Evolutionary conservation across 2,329 filamentous ascomycete genomes (phyloP).

Genomic region (Knufia fluminis): DNA sequence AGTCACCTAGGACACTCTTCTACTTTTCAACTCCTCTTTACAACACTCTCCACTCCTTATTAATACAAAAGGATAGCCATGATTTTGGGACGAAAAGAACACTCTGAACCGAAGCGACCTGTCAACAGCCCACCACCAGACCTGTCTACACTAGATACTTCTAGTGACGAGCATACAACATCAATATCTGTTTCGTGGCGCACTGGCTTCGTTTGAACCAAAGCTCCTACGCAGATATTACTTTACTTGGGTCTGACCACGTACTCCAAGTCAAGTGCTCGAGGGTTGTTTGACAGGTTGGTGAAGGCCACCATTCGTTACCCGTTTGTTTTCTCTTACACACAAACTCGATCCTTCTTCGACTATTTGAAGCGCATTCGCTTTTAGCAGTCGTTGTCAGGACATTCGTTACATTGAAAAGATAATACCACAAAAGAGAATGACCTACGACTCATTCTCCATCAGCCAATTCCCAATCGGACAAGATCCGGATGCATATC

Average conservation of each 20-base stretch:
- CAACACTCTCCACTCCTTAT: constrained; percentile 6
- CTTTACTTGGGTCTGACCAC: not conserved
- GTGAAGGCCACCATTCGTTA: constrained; percentile 6
- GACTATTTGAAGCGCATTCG: not conserved
- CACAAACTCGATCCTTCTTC: not conserved
- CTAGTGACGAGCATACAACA: constrained; percentile 2
- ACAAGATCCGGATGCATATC: not conserved
- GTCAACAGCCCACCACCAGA: constrained; percentile 5
- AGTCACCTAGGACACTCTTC: constrained; percentile 1
- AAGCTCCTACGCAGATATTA: not conserved
- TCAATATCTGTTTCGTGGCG: constrained; percentile 1
- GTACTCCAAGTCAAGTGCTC: constrained; percentile 4
- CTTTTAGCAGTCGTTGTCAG: not conserved
- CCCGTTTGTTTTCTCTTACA: not conserved
- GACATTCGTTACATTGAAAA: not conserved
- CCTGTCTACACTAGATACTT: not conserved
- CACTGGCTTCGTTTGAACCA: not conserved
- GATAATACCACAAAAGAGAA: not conserved
- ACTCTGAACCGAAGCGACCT: constrained; percentile 7
- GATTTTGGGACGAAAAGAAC: constrained; percentile 6
- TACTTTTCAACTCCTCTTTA: not conserved
- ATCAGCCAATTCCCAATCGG: constrained; percentile 2
- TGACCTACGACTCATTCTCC: not conserved
- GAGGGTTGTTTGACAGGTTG: constrained; percentile 7
- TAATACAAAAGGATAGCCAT: constrained; percentile 3